Evolutionary conservation across 495 filamentous ascomycete genomes (phyloP).

Genomic region (Annulohypoxylon moriforme): DNA sequence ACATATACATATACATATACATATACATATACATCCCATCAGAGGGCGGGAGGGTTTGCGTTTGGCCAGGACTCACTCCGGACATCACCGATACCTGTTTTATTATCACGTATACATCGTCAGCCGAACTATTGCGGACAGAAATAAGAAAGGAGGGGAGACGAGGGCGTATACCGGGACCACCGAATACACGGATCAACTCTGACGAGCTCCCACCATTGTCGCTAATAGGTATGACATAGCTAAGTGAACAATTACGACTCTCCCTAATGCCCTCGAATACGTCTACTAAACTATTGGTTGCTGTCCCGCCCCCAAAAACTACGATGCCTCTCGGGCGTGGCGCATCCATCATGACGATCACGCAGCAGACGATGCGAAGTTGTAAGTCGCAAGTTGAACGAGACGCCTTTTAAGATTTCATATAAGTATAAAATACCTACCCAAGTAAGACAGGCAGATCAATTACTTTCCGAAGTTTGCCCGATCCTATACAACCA

Average conservation of each 20-base stretch:
- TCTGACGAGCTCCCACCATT: constrained; percentile 95
- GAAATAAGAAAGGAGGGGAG: not conserved
- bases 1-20: not conserved
- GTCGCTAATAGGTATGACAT: constrained; percentile 93
- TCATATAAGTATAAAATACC: no score
- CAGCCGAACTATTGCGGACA: not conserved
- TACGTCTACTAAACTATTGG: constrained; percentile 93
- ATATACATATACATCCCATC: no score
- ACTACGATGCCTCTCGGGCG: constrained; percentile 70
- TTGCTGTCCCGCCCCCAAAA: constrained; percentile 89
- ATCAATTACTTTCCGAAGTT: constrained; percentile 23
- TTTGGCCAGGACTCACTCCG: constrained; percentile 70
- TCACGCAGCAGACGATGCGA: not conserved
- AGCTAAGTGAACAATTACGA: constrained; percentile 76
- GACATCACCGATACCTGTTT: constrained; percentile 83
- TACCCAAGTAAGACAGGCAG: not conserved
- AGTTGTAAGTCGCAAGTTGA: not conserved
- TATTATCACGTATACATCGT: not conserved
- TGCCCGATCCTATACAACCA: constrained; percentile 13
- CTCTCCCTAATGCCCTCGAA: constrained; percentile 80
- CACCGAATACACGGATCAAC: constrained; percentile 91
- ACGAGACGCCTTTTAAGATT: not conserved
- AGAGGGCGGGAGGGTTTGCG: not conserved
- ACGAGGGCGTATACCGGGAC: constrained; percentile 63
- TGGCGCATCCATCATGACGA: constrained; percentile 43